Conservation (phyloP, 139 green algal genomes). For the Pleodorina starrii region DNA sequence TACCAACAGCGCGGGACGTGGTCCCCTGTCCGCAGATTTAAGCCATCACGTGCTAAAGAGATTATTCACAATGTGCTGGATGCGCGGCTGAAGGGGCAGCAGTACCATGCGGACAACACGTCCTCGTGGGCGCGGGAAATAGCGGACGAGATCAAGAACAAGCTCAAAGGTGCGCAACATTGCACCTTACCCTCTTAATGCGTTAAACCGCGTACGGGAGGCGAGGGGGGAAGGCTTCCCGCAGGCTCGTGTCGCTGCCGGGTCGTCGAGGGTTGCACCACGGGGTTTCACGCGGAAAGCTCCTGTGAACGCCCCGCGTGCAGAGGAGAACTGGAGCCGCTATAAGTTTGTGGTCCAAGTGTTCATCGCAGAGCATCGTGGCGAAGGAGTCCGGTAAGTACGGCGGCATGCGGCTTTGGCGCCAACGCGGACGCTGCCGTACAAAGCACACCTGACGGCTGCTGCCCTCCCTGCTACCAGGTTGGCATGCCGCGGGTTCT, state of each 20-base stretch:
- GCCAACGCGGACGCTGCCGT: too few species aligned
- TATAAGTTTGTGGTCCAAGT: conserved; percentile 91
- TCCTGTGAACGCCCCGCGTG: background rate
- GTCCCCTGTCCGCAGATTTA: conserved; percentile 69
- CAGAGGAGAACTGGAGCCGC: conserved; percentile 74
- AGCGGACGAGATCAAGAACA: conserved; percentile 86
- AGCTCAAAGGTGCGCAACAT: conserved; percentile 75
- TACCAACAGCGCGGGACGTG: too few species aligned
- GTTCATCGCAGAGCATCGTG: conserved; percentile 84
- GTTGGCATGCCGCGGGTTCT: conserved; percentile 81
- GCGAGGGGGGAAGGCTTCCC: too few species aligned
- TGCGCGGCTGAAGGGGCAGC: conserved; percentile 66
- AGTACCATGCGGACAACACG: conserved; percentile 85
- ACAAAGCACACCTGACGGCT: too few species aligned
- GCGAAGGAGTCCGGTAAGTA: conserved; percentile 77
- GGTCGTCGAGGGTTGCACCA: too few species aligned
- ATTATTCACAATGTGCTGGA: conserved; percentile 76
- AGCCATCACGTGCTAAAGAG: conserved; percentile 69
- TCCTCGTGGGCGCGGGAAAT: conserved; percentile 82
- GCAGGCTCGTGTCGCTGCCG: too few species aligned
- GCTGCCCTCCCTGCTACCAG: conserved; percentile 49
- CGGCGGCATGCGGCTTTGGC: too few species aligned
- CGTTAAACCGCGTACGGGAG: too few species aligned
- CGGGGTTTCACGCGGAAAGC: too few species aligned
- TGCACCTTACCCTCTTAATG: too few species aligned